Base-by-base conservation (phyloP, 768 basidiomycete species). In the Gymnopilus dilepis region DNA sequence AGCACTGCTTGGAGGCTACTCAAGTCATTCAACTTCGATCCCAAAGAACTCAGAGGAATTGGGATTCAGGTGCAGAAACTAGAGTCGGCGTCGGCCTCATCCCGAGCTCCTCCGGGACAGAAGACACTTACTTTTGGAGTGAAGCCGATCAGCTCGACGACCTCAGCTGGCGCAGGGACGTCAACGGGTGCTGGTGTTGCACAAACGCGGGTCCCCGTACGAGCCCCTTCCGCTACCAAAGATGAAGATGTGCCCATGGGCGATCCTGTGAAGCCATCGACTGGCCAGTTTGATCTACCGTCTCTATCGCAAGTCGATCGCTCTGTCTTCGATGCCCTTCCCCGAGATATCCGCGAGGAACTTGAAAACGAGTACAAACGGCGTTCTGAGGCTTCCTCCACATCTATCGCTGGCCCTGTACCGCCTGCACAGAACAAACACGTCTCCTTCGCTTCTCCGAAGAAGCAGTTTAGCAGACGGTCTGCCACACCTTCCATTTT, bases 11-110 rank as follows among this genome's bases (percentile, higher is more conserved):
- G 90, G 86, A 82, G 84, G 61, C 74, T 97, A 15, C 79, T 97
- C 30, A 80, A 84, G 66, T 82, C 84, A 0, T 88, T 95, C 72
- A 79, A 83, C 37, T 90, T 97, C 52, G 91, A 94, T 63, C 87
- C 95, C 0, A 85, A 80, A 60, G 97, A 98, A 63, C 77, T 99
- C n/a, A 84, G 97, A 21, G 97, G 97, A 0, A 85, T 99, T 58
- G 95, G 93, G 0, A 89, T 99, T 7, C 94, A 96, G 68, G 85
- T 98, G 12, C 88, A 91, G 69, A 98, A 95, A 72, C 81, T 99
- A 4, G 94, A 97, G 74, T 77, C 81, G 6, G 67, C 72, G 15
- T 74, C 76, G 1, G 76, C 71, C 2, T 58, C 68, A 3, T 69
- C 70, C 22, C 68, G 65, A 13, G 68, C 72, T 9, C 78, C 80